A percentile compares a stretch with the other conserved stretches of the same genome.
phyloP scores from a whole-genome alignment of 169 alveolate genomes.

The Plasmodium relictum region DNA sequence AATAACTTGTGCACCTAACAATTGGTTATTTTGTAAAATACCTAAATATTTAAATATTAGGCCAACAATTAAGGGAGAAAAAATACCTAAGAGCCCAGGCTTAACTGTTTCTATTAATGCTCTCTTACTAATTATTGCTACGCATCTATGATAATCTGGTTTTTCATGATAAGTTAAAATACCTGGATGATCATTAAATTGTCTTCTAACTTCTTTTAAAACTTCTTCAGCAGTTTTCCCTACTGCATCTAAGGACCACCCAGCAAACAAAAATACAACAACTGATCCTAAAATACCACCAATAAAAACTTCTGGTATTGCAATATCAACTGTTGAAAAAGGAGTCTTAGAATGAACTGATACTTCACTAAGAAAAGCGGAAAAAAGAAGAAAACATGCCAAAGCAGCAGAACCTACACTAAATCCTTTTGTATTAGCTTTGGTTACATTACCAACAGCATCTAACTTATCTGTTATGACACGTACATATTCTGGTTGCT shows the following conservation, averaged over 20 bases:
- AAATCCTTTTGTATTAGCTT: slow-evolving; percentile 92
- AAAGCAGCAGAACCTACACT: slow-evolving; percentile 93
- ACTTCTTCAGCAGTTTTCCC: slow-evolving; percentile 91
- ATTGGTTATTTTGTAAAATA: slow-evolving; percentile 71
- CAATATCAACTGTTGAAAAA: slow-evolving; percentile 77
- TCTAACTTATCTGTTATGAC: slow-evolving; percentile 90
- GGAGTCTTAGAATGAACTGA: slow-evolving; percentile 48
- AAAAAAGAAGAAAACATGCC: slow-evolving; percentile 89
- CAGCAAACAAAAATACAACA: slow-evolving; percentile 89
- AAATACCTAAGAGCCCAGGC: slow-evolving; percentile 86
- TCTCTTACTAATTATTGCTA: slow-evolving; percentile 87
- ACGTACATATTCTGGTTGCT: slow-evolving; percentile 86
- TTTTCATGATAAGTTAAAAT: slow-evolving; percentile 84
- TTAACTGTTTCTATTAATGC: slow-evolving; percentile 89
- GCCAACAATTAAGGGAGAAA: slow-evolving; percentile 86
- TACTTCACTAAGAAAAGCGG: slow-evolving; percentile 89
- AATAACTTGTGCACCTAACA: slow-evolving; percentile 85
- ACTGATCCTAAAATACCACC: slow-evolving; percentile 90
- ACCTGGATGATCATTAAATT: slow-evolving; percentile 86
- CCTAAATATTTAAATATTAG: slow-evolving; percentile 85
- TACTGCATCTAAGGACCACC: slow-evolving; percentile 88
- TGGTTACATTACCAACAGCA: slow-evolving; percentile 93
- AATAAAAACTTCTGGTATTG: slow-evolving; percentile 86
- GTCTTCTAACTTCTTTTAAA: slow-evolving; percentile 89
- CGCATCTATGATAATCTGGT: slow-evolving; percentile 91